A percentile compares a stretch with the other conserved stretches of the same genome.
Conservation (phyloP, 176 grass and related monocot species). For the Otatea glauca region DNA sequence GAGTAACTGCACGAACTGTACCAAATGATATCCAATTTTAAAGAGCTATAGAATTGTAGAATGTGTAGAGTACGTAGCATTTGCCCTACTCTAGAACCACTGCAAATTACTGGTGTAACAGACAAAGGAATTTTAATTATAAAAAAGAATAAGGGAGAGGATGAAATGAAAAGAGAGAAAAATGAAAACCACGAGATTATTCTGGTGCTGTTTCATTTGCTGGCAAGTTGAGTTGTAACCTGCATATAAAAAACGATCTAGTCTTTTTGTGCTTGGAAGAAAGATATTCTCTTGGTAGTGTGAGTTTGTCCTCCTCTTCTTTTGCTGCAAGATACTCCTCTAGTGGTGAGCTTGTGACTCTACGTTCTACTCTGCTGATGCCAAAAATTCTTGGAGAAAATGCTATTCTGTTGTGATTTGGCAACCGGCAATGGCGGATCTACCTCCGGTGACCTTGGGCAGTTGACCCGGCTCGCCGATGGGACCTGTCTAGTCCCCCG, state of each 20-base stretch:
- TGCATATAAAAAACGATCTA: background rate
- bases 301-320: background rate
- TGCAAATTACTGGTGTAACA: background rate
- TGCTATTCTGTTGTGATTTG: background rate
- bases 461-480: too few species aligned
- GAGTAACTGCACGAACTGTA: background rate
- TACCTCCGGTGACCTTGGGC: too few species aligned
- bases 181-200: slow-evolving; percentile 18
- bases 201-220: background rate
- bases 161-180: background rate
- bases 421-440: too few species aligned
- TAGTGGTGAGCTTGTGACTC: background rate
- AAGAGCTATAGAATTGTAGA: background rate
- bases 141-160: background rate
- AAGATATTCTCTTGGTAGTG: background rate
- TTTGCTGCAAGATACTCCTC: background rate
- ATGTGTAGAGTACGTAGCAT: background rate
- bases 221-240: background rate
- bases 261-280: background rate
- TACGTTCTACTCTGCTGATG: background rate
- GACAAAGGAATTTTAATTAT: background rate
- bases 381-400: background rate
- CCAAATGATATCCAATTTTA: background rate
- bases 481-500: too few species aligned
- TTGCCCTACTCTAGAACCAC: background rate